Percentiles rank a stretch among this genome's conserved stretches.
phyloP scores from a whole-genome alignment of 805 yeast species.

The Lipomyces yamanashiensis region DNA sequence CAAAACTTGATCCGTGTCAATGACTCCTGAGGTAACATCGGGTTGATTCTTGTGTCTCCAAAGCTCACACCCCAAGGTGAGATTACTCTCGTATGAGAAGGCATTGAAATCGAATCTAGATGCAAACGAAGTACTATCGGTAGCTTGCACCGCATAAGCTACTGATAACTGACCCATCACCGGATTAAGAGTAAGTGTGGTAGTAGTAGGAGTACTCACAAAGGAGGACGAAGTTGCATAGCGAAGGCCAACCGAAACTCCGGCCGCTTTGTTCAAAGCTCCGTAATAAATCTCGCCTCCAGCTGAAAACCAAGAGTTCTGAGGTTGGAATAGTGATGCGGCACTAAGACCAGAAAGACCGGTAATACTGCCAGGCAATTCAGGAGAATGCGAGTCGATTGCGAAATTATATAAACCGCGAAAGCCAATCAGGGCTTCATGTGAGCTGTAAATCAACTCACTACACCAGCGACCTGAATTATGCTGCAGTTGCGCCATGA shows the following conservation, averaged over 20 bases:
- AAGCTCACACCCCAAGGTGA: slow-evolving; percentile 83
- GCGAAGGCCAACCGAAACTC: slow-evolving; percentile 80
- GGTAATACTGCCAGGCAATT: neutral
- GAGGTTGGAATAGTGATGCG: neutral
- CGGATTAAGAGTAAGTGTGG: slow-evolving; percentile 87
- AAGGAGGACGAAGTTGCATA: slow-evolving; percentile 84
- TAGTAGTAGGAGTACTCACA: slow-evolving; percentile 86
- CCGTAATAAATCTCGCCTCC: slow-evolving; percentile 94
- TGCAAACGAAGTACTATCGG: slow-evolving; percentile 73
- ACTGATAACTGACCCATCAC: slow-evolving; percentile 86
- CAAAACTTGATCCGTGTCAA: neutral
- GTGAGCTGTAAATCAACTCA: slow-evolving; percentile 80
- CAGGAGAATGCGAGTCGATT: slow-evolving; percentile 37
- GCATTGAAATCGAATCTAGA: slow-evolving; percentile 87
- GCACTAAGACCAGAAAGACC: neutral
- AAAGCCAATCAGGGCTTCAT: slow-evolving; percentile 81
- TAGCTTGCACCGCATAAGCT: slow-evolving; percentile 83
- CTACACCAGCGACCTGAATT: slow-evolving; percentile 65
- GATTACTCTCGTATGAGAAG: slow-evolving; percentile 85
- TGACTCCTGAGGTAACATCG: neutral
- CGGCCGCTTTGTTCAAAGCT: slow-evolving; percentile 81
- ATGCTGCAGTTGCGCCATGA: slow-evolving; percentile 73
- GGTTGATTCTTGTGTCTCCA: slow-evolving; percentile 49
- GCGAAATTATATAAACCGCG: slow-evolving; percentile 73
- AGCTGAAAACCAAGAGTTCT: slow-evolving; percentile 61